Evolutionary conservation across 352 stramenopile species (phyloP).

Genomic region (Pythium phragmiticola): DNA sequence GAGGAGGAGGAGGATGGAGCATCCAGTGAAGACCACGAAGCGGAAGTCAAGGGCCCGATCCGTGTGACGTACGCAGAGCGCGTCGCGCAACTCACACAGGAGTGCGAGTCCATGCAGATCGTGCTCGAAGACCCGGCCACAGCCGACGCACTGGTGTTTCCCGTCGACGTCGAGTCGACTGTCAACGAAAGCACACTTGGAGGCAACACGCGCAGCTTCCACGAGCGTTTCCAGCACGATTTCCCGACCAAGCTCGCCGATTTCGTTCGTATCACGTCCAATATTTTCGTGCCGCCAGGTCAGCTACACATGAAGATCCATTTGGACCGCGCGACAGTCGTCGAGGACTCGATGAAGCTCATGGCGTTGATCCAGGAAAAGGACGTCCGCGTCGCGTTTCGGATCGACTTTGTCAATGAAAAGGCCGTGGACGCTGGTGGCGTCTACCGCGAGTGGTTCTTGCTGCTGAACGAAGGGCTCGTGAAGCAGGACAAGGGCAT

Average conservation of each 20-base stretch:
- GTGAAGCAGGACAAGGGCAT: conserved; percentile 23
- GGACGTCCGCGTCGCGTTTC: conserved; percentile 26
- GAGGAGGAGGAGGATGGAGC: conserved; percentile 4
- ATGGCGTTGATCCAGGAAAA: conserved; percentile 27
- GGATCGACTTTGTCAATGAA: conserved; percentile 51
- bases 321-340: conserved; percentile 17
- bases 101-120: conserved; percentile 5
- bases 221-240: conserved; percentile 19
- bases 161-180: conserved; percentile 35
- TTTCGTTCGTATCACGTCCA: conserved; percentile 37
- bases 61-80: conserved; percentile 17
- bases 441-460: conserved; percentile 60
- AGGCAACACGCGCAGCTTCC: conserved; percentile 30
- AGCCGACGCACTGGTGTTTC: conserved; percentile 11
- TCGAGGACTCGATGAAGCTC: conserved; percentile 34
- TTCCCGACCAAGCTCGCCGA: conserved; percentile 48
- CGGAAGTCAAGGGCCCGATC: conserved; percentile 13
- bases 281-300: conserved; percentile 37
- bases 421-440: conserved; percentile 47
- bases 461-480: conserved; percentile 34
- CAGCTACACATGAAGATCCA: conserved; percentile 25
- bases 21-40: not conserved
- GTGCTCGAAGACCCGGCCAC: conserved; percentile 22
- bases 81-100: conserved; percentile 13
- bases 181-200: conserved; percentile 32